Base-by-base conservation (phyloP, 108 stramenopile species). In the Cylindrotheca fusiformis region DNA sequence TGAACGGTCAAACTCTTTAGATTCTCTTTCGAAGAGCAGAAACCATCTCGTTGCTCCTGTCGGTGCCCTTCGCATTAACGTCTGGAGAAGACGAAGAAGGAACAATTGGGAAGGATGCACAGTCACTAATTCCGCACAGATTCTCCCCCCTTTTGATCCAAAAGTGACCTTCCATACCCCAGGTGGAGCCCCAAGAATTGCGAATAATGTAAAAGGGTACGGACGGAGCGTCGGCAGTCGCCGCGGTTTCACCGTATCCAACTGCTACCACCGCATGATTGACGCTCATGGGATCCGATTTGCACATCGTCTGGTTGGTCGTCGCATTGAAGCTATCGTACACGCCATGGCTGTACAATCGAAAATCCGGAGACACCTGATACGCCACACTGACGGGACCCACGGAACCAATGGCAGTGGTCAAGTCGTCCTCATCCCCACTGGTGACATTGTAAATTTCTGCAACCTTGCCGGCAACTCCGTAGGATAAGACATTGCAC, bases 191-290 rank as follows among this genome's bases (percentile, higher is more conserved):
- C 87, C 87, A 88, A 14, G 77, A 79, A 66, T 88, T 88, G 66
- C 83, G 76, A 27, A 88, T 71, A 36, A 74, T 82, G 58, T 70
- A 82, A 72, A 60, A 82, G 44, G 68, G 59, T 19, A 60, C 36
- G 28, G 54, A 28, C 14, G 58, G 33, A 4, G 33, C 33, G 2
- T 58, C 58, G 5, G 2, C 14, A 19, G 2, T 51, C 2, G 25
- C 30, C 24, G 52, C 63, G 2, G 63, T 63, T 33, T 44, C 22
- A 30, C 87, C 89, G 58, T 83, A 83, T 28, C 85, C 89, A 28
- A 90, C 88, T n/a, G 79, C 84, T 14, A 90, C 80, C 14, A 90
- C 88, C 2, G 81, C 88, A 67, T 90, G 88, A 67, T 90, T 80
- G 51, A 91, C 76, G 50, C 83, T 73, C 52, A 32, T 46, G 18